phyloP scores from a whole-genome alignment of 805 yeast genomes.

The Candida chilensis region DNA sequence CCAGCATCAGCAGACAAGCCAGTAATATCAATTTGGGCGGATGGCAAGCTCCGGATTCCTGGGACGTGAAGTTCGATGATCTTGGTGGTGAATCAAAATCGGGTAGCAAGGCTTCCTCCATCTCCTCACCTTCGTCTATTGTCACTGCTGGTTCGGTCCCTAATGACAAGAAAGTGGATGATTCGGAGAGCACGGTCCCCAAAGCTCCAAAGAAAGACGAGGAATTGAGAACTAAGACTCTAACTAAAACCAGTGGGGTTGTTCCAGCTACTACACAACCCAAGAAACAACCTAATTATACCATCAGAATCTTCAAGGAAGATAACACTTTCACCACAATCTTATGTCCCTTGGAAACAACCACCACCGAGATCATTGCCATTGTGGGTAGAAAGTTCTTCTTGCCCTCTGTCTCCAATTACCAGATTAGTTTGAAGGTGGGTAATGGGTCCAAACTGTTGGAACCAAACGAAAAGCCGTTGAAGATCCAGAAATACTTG shows the following conservation, averaged over 20 bases:
- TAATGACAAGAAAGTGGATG: no score
- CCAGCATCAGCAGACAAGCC: constrained; percentile 3
- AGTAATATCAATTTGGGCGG: constrained; percentile 5
- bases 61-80: constrained; percentile 31
- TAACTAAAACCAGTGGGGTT: no score
- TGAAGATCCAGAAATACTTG: constrained; percentile 67
- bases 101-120: no score
- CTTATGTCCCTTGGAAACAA: constrained; percentile 69
- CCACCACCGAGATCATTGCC: constrained; percentile 65
- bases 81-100: constrained; percentile 3
- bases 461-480: constrained; percentile 65
- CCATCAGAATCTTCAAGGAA: constrained; percentile 68
- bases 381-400: constrained; percentile 73
- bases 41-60: constrained; percentile 40
- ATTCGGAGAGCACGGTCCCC: no score
- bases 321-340: constrained; percentile 83
- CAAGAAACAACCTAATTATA: no score
- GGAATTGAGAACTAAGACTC: no score
- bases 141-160: no score
- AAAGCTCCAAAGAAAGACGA: no score
- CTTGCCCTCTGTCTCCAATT: constrained; percentile 59
- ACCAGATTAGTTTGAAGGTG: constrained; percentile 63
- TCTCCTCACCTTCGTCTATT: no score
- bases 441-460: constrained; percentile 72
- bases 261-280: no score